These are phyloP conservation scores for Lactifluus rugatus DNA, from an alignment of 768 basidiomycete genomes.

Conservation along the genomic window DNA sequence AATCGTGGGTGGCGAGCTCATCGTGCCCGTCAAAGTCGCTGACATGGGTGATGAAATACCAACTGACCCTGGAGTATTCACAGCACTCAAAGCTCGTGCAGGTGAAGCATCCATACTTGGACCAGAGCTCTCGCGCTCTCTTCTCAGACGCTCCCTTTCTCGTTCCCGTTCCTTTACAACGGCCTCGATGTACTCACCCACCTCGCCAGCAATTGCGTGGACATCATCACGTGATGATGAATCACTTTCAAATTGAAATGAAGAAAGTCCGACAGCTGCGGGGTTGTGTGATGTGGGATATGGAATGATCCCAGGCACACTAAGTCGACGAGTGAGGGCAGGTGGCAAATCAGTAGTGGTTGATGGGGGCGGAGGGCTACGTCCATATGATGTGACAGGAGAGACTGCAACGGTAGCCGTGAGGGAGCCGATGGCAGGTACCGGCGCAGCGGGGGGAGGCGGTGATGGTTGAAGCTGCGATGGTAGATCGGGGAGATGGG, in stretches of 20 bases:
- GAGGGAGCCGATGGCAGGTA: conserved; percentile 15
- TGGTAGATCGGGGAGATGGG: conserved; percentile 55
- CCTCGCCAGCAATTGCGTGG: conserved; percentile 45
- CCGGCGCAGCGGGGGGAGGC: conserved; percentile 28
- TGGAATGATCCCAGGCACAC: background rate
- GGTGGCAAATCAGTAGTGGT: conserved; percentile 13
- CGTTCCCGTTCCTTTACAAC: conserved; percentile 68
- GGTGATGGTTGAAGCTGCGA: conserved; percentile 50
- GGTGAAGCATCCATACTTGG: conserved; percentile 12
- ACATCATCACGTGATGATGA: conserved; percentile 31
- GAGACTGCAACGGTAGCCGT: conserved; percentile 2
- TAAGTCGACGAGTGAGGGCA: conserved; percentile 9
- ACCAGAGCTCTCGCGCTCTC: conserved; percentile 46
- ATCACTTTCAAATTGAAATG: conserved; percentile 35
- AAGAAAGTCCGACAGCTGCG: conserved; percentile 34
- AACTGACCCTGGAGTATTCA: conserved; percentile 13
- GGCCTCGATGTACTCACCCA: conserved; percentile 63
- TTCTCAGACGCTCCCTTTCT: conserved; percentile 64
- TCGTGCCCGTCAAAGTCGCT: conserved; percentile 9
- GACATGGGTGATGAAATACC: conserved; percentile 9
- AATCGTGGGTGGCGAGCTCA: conserved; percentile 5
- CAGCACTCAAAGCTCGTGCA: conserved; percentile 3
- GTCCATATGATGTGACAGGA: conserved; percentile 7
- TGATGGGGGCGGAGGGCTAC: background rate
- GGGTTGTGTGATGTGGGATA: conserved; percentile 5